Base-by-base conservation (phyloP, 2,329 filamentous ascomycete genomes). In the Thelonectria rubi region DNA sequence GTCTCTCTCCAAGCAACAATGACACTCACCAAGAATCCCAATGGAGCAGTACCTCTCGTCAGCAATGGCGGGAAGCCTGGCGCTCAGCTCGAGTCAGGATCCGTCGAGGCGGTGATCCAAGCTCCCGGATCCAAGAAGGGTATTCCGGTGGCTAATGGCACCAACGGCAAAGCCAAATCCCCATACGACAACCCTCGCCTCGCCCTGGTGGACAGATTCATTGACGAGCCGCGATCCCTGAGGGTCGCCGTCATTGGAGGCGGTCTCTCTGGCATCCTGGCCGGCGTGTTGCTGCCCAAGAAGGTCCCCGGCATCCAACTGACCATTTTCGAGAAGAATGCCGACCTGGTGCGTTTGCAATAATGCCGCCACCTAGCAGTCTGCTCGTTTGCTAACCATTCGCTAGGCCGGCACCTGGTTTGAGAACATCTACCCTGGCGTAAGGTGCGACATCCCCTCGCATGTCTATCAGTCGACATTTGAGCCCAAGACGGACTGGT, bases 401-500 rank as follows among this genome's bases (percentile, higher is more conserved):
- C 1, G 0, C 1, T 37, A 82, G 79, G 82, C 82, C 30, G 82
- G 83, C 1, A 85, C 81, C 3, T 86, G 83, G 83, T 79, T 82
- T 50, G 82, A 84, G 61, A 86, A 85, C 56, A 72, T 79, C 4
- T 91, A 90, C 64, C 88, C 88, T 0, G 88, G 88, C 2, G 86
- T 90, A 1, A 79, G 87, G 43, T 92, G 89, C 66, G 88, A 91
- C 26, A 85, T 92, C 14, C 88, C 89, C 0, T 84, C 88, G 0
- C 87, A 91, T 72, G 87, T 89, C 18, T 92, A 92, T 68, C 89
- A 91, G 70, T 85, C 84, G 8, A 87, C 86, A 0, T 92, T 91
- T 72, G 80, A 81, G 7, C 88, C 88, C 1, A 92, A 92, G 58
- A 84, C 82, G 0, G 81, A 90, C 65, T 93, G 90, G 90, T 83